Conservation (phyloP, 2,329 filamentous ascomycete species). For the Sclerotinia subarctica region DNA sequence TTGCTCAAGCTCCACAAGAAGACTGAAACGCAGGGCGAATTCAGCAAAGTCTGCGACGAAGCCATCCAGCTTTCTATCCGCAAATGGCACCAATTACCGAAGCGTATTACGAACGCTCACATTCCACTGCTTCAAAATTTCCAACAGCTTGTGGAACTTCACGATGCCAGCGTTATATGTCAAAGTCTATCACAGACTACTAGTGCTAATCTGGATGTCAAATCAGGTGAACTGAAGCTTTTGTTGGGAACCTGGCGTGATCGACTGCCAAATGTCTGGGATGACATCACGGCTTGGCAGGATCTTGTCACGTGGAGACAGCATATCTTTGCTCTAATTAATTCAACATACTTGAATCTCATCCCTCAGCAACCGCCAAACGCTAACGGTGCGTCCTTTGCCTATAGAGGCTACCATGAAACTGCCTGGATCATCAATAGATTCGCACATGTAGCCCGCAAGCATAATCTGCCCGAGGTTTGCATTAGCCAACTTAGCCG, state of each 20-base stretch:
- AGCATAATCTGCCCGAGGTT: conserved; percentile 93
- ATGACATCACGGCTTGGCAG: conserved; percentile 99
- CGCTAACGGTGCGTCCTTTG: conserved; percentile 85
- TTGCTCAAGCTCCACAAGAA: conserved; percentile 92
- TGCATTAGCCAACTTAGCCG: conserved; percentile 96
- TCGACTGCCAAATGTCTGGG: conserved; percentile 94
- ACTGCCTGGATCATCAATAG: conserved; percentile 99
- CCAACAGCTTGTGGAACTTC: conserved; percentile 93
- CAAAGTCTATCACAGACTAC: conserved; percentile 84
- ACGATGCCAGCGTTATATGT: conserved; percentile 96
- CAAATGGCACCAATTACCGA: conserved; percentile 98
- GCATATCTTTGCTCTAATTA: conserved; percentile 97
- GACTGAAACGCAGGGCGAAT: conserved; percentile 74
- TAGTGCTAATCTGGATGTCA: conserved; percentile 80
- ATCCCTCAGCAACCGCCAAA: conserved; percentile 78
- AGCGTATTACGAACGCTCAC: conserved; percentile 89
- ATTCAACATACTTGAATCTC: conserved; percentile 83
- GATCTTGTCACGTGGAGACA: conserved; percentile 99
- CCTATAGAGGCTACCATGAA: conserved; percentile 96
- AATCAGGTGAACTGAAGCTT: conserved; percentile 93
- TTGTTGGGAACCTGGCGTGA: conserved; percentile 94
- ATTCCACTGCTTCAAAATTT: conserved; percentile 95
- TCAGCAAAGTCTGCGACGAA: conserved; percentile 89
- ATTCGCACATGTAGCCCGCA: conserved; percentile 94
- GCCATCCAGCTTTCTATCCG: conserved; percentile 95